Base-by-base conservation (phyloP, 768 basidiomycete species). In the Amylocystis lapponica region DNA sequence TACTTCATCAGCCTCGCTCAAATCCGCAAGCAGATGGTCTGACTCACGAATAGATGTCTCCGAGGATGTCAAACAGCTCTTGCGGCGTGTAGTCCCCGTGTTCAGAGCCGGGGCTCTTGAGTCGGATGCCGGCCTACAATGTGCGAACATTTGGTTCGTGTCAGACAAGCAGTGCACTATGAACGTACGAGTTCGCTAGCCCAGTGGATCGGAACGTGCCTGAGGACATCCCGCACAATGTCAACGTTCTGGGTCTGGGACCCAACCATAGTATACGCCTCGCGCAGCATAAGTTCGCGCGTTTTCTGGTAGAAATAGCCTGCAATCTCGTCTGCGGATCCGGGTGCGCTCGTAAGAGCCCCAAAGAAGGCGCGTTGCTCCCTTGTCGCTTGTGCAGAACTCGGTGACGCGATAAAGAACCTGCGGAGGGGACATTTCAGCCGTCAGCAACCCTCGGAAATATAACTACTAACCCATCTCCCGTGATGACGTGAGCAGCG, bases 1-100 rank as follows among this genome's bases (percentile, higher is more conserved):
- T 25, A 14, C 41, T n/a, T 44, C n/a, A 34, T 16, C 26, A n/a
- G 36, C 23, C 4, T 17, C 13, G n/a, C 16, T 13, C 11, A 35
- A 17, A 21, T 17, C 19, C 23, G 27, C 14, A 35, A 39, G 23
- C 4, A 42, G 9, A 14, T 17, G 10, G 9, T 23, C n/a, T 2
- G 5, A 63, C 79, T 51, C 46, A 86, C 80, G 76, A 64, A 60
- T 88, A 90, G 39, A 90, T 82, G 17, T 85, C 80, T 20, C 74
- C 69, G 7, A 89, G 71, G 29, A 81, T 79, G 14, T 69, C 61
- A 49, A 75, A 85, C 33, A 91, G 63, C 53, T 86, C 74, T 32
- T 64, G 51, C 25, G 81, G 70, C 2, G 82, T 82, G 54, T 78
- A 86, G 27, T 66, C 64, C n/a, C 82, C 86, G n/a, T 67, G 53